Base-by-base conservation (phyloP, 176 grass and related monocot species). In the Zea luxurians region DNA sequence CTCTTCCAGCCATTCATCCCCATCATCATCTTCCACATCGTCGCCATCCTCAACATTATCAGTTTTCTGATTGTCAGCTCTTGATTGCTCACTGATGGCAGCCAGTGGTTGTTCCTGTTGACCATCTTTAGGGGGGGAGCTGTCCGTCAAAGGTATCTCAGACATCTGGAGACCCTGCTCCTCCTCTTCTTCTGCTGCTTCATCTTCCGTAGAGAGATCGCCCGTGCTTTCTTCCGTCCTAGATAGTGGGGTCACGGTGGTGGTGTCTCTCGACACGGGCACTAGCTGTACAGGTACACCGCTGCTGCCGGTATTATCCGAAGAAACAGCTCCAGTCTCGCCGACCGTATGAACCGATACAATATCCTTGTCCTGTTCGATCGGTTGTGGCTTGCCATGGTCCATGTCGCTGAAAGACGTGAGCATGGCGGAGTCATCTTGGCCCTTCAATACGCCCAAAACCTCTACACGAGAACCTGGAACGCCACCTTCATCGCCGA, bases 1-100 rank as follows among this genome's bases (percentile, higher is more conserved):
- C 66, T 93, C 88, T 85, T 93, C 80, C 74, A 97, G 83, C 90
- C 93, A 97, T 71, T 91, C 90, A 80, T 97, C 87, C 2, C 49
- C 90, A 38, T 88, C 85, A 36, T 80, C 71, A 44, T 60, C 64
- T 8, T 74, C 55, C 3, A 59, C 10, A n/a, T 4, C n/a, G 55
- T 10, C n/a, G 2, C n/a, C 84, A 27, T 75, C 73, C 1, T 73
- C 84, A 48, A 66, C 72, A 3, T 20, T 70, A 48, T 93, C 71
- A 27, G 52, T 38, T 64, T 88, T 93, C 77, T 77, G 60, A 90
- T 74, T 84, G 64, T 83, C 8, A 43, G 74, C 75, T 59, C 57
- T 43, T 68, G 87, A 84, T 68, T 21, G 77, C 37, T 90, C 53
- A 42, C 55, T 78, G 21, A 82, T 48, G 53, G 83, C 76, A 78